phyloP scores from a whole-genome alignment of 2,329 filamentous ascomycete genomes.

The Talaromyces albobiverticillius region DNA sequence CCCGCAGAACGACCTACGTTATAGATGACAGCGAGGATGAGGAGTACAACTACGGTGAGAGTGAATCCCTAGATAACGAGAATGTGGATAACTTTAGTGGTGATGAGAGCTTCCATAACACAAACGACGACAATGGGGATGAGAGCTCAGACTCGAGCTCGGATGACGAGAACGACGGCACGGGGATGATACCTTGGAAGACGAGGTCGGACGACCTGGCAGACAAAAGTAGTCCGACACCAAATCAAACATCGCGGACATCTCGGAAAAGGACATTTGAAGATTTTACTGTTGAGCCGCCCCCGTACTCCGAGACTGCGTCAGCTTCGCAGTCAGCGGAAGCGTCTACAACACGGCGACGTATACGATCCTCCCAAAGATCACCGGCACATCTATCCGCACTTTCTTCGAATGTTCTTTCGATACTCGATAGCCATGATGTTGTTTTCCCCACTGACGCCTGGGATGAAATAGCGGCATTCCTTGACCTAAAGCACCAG shows the following conservation, averaged over 20 bases:
- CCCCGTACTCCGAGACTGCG: slow-evolving; percentile 11
- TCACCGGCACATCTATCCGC: slow-evolving; percentile 20
- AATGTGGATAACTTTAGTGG: slow-evolving; percentile 17
- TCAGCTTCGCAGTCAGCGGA: slow-evolving; percentile 21
- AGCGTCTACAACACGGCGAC: slow-evolving; percentile 22
- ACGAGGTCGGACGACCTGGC: slow-evolving; percentile 16
- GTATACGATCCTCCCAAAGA: too few relatives aligned
- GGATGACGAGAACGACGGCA: slow-evolving; percentile 29
- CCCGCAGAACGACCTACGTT: too few relatives aligned
- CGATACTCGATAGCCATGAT: slow-evolving; percentile 33
- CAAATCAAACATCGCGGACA: slow-evolving; percentile 29
- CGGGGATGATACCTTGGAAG: slow-evolving; percentile 20
- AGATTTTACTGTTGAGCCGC: slow-evolving; percentile 20
- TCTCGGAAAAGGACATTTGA: slow-evolving; percentile 37
- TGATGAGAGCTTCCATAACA: too few relatives aligned
- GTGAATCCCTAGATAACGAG: too few relatives aligned
- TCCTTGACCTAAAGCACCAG: slow-evolving; percentile 57
- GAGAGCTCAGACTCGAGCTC: slow-evolving; percentile 32
- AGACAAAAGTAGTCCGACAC: slow-evolving; percentile 33
- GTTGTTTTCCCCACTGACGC: slow-evolving; percentile 32
- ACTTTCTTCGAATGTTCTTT: slow-evolving; percentile 26
- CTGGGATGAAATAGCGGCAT: slow-evolving; percentile 33
- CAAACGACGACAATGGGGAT: slow-evolving; percentile 39
- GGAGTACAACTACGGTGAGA: too few relatives aligned
- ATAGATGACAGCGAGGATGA: too few relatives aligned